Evolutionary conservation across 108 stramenopile genomes (phyloP).

Genomic region (Phaeodactylum tricornutum): DNA sequence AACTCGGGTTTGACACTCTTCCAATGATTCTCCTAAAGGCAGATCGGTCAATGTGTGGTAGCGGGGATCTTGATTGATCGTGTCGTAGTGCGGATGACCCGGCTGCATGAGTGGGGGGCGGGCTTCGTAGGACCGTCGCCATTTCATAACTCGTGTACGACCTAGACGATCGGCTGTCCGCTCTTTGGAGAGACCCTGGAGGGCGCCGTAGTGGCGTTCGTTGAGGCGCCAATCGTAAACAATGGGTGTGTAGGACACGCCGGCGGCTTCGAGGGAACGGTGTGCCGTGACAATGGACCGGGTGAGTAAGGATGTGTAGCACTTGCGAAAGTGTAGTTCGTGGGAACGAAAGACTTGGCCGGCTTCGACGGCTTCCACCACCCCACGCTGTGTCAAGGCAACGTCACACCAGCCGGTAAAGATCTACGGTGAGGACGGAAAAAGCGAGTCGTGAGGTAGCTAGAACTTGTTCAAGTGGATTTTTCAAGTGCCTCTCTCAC

Average conservation of each 20-base stretch:
- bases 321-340: constrained; percentile 16
- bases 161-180: constrained; percentile 28
- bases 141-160: constrained; percentile 8
- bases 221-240: constrained; percentile 35
- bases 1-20: constrained; percentile 22
- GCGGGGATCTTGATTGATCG: constrained; percentile 7
- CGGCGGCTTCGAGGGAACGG: constrained; percentile 15
- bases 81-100: constrained; percentile 23
- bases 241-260: constrained; percentile 15
- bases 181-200: constrained; percentile 45
- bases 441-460: background rate
- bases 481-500: no score
- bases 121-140: constrained; percentile 13
- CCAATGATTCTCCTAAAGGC: constrained; percentile 15
- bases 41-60: constrained; percentile 6
- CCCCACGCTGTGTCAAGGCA: constrained; percentile 15
- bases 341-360: constrained; percentile 18
- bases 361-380: constrained; percentile 19
- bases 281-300: constrained; percentile 20
- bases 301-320: constrained; percentile 20
- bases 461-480: no score
- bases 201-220: constrained; percentile 48
- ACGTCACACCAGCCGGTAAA: constrained; percentile 24
- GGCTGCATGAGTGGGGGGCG: constrained; percentile 21
- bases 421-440: background rate